Evolutionary conservation across 1,284 basidiomycete species (phyloP).

Genomic region (Thelephora terrestris): DNA sequence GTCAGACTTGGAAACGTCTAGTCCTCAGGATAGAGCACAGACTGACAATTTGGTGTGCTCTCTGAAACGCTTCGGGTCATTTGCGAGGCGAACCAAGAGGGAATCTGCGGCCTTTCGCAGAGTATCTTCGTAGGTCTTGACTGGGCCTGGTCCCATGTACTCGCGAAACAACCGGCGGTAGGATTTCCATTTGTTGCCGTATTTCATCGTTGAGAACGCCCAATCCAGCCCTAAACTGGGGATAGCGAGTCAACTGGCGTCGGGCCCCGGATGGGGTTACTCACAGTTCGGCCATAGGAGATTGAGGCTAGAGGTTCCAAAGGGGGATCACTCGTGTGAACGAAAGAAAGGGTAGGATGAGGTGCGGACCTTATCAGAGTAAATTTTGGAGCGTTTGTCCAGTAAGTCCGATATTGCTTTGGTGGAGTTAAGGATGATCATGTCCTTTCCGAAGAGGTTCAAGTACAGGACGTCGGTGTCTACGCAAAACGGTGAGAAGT

Average conservation of each 20-base stretch:
- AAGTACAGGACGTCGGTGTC: constrained; percentile 19
- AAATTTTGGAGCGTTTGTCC: constrained; percentile 16
- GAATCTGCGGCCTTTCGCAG: no score
- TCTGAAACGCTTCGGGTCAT: constrained; percentile 28
- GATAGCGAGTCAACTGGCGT: background rate
- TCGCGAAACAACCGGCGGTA: constrained; percentile 14
- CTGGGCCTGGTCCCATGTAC: background rate
- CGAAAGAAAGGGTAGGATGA: background rate
- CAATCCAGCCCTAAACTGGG: constrained; percentile 6
- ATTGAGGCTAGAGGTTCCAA: constrained; percentile 9
- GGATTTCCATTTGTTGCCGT: constrained; percentile 15
- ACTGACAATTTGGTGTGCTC: constrained; percentile 26
- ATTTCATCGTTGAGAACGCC: constrained; percentile 11
- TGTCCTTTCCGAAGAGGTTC: constrained; percentile 15
- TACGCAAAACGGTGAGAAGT: background rate
- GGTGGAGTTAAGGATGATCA: constrained; percentile 19
- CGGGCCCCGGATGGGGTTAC: constrained; percentile 1
- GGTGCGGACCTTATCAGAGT: constrained; percentile 13
- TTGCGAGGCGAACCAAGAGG: background rate
- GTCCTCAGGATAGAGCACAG: background rate
- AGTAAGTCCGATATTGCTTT: constrained; percentile 19
- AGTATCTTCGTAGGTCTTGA: no score
- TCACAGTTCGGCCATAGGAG: constrained; percentile 20
- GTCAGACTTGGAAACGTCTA: background rate
- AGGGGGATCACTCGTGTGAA: no score